Base-by-base conservation (phyloP, 345 rosid species). In the Populus pruinosa region DNA sequence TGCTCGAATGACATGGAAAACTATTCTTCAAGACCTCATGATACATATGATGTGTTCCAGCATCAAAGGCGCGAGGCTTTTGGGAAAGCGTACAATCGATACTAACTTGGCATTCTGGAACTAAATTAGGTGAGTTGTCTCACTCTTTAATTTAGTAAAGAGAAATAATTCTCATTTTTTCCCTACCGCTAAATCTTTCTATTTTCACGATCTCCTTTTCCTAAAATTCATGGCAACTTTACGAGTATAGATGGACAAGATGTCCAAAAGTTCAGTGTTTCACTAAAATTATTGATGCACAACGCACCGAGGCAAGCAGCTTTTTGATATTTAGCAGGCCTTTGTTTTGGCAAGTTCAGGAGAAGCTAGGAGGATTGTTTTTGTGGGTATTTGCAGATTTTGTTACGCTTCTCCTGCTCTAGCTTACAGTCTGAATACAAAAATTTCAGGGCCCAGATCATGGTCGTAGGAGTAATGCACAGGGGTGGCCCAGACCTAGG, bases 1-100 rank as follows among this genome's bases (percentile, higher is more conserved):
- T 89, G 89, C 72, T 83, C 87, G 69, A 89, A 85, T 78, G 88
- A 90, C 41, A 79, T 87, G 73, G 93, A 93, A 66, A 89, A 83
- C 82, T 92, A 88, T 84, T 77, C 93, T 69, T 78, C 95, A 38
- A 91, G 96, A 83, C 84, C 89, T 84, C 91, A 91, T 76, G 93
- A 91, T 74, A 83, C 82, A 75, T 92, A 78, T 65, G 88, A 89
- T 73, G 97, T 88, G 77, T 91, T 92, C 84, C 95, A 92, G 75
- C 93, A 85, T 61, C 97, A 87, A 83, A 92, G 95, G 81, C 95
- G 89, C 33, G 97, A 89, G 70, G 92, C 87, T 78, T 96, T 87
- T 86, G 94, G 95, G 74, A 96, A 91, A 87, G 75, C 87, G 61
- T 96, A 92, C 89, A 86, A 88, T 70, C 94, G 91, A 55, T 93